Evolutionary conservation across 106 monocot species (phyloP), one percentile per base, ranked within the genome.

Genomic region (Apostasia shenzhenica): DNA sequence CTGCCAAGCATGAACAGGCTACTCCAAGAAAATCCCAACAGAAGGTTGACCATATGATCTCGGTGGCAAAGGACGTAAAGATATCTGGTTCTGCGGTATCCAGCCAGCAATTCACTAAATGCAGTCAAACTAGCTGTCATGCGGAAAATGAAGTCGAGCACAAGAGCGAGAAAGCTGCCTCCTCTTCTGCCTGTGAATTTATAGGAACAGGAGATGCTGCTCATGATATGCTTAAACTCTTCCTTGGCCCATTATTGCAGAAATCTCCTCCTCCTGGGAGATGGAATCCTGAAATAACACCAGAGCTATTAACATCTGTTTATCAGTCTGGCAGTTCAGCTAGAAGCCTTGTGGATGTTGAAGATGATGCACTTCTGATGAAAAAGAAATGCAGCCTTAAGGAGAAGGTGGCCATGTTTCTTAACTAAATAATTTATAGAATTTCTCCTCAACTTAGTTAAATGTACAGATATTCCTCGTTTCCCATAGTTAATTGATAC

Each of bases 371-470:
- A 54, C 55, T 67, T 8, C 3, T 76, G 57, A 73, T n/a, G 14
- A 87, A 91, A 75, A 91, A 80, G 81, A 91, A 84, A 54, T 84
- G 73, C 72, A 87, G 86, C 69, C 83, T 87, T 70, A 87, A 80
- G 66, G 83, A 83, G 41, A 77, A 83, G 72, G 77, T 87, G 51
- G 59, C 78, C 40, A 48, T 82, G 71, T 75, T 83, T 58, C 70
- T 83, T 47, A 61, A 72, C 40, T 75, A 71, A 50, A 26, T 26
- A 26, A 26, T 26, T 26, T 26, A 26, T 26, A 26, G 26, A 26
- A 26, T 26, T 26, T 26, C 26, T 26, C 26, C 26, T 26, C 26
- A 26, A 26, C 26, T 26, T 26, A 26, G 26, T 26, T 26, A 26
- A 26, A 26, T 26, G 26, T 26, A 26, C 26, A 26, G 0, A 26